Evolutionary conservation across 441 rosid species (phyloP), one percentile per base, ranked within the genome.

Genomic region (Gossypium schwendimanii): DNA sequence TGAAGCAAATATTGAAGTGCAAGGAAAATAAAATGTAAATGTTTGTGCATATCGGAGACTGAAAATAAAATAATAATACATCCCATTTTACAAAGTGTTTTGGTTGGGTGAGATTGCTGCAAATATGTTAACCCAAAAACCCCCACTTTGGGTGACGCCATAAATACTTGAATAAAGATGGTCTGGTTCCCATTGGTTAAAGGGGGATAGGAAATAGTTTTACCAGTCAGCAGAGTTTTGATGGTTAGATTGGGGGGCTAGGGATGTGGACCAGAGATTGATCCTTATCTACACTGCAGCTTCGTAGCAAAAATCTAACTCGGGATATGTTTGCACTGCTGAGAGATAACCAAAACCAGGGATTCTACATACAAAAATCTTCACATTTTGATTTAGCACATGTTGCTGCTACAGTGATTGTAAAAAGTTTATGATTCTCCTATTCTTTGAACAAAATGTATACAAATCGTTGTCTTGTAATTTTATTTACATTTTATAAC

Each of bases 1-100:
- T 68, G 23, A 61, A 79, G 79, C 79, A 76, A 78, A 80, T 50
- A 15, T 59, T 60, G 77, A 75, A 84, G 76, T 79, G 80, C 53
- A 18, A 31, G n/a, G 6, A 11, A 9, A 60, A 44, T 36, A 57
- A 45, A 18, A 18, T 20, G 36, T 17, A 12, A 2, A 36, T 39
- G 20, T 36, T 31, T 14, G n/a, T 57, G 7, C 6, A 39, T 20
- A 41, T 21, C 57, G 36, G 21, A 8, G 9, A 28, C n/a, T 50
- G n/a, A 50, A 50, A 54, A 41, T 33, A 17, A 55, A 1, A n/a
- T 36, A 0, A 4, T 31, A 31, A 31, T 31, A 31, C 33, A 11
- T 45, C 50, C 4, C 3, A 2, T 9, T 65, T 6, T 7, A 20
- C 14, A 24, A 6, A 21, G 33, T n/a, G 53, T 41, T 10, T 31